Evolutionary conservation across 1,284 basidiomycete genomes (phyloP).

Genomic region (Papiliotrema terrestris): DNA sequence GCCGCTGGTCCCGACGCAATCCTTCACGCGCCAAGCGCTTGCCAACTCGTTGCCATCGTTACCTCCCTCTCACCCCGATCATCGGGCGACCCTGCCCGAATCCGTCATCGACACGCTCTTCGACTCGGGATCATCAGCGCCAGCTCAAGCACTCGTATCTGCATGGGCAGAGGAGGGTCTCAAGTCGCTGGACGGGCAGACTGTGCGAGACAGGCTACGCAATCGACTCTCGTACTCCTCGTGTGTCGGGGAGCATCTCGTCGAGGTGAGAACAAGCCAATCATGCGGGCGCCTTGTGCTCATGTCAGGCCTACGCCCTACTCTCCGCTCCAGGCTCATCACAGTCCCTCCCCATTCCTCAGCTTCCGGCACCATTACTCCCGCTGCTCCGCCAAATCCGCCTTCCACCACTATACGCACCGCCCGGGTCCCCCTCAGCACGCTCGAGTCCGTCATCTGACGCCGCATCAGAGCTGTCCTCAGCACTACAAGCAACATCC

Average conservation of each 20-base stretch:
- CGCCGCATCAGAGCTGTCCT: not conserved
- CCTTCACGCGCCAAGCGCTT: conserved; percentile 40
- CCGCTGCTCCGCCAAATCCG: not conserved
- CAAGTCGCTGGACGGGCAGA: conserved; percentile 12
- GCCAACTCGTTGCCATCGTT: conserved; percentile 18
- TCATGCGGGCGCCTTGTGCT: not conserved
- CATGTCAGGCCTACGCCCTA: conserved; percentile 36
- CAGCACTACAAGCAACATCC: not conserved
- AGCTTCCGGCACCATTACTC: conserved; percentile 8
- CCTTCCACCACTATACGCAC: conserved; percentile 6
- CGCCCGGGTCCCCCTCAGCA: conserved; percentile 3
- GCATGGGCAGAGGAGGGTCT: conserved; percentile 34
- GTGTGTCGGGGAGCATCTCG: conserved; percentile 34
- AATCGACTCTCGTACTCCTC: conserved; percentile 31
- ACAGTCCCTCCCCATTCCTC: conserved; percentile 31
- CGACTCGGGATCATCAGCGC: conserved; percentile 20
- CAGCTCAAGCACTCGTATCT: conserved; percentile 27
- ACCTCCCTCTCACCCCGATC: conserved; percentile 12
- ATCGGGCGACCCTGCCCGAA: conserved; percentile 1
- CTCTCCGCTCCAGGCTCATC: conserved; percentile 27
- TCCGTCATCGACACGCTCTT: conserved; percentile 40
- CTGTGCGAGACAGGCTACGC: conserved; percentile 9
- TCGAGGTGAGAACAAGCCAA: conserved; percentile 27
- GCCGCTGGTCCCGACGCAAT: conserved; percentile 28
- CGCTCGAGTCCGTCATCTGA: not conserved